Percentiles rank a stretch among this genome's conserved stretches.
Evolutionary conservation across 345 rosid species (phyloP).

Genomic region (Abelmoschus esculentus): DNA sequence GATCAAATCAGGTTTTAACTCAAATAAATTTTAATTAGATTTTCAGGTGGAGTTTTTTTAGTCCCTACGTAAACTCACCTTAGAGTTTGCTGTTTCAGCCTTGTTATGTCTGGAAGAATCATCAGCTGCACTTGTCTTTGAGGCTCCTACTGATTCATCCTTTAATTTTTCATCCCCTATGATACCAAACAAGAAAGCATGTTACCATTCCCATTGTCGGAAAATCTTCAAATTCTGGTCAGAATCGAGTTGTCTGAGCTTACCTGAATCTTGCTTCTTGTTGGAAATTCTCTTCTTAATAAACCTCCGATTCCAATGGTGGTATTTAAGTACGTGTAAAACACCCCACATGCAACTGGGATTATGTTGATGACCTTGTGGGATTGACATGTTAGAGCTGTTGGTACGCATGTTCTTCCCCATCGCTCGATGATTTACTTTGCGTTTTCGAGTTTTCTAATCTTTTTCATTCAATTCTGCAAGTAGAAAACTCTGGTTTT

Average conservation of each 20-base stretch:
- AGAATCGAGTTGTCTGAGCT: too few species aligned
- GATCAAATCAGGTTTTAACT: too few species aligned
- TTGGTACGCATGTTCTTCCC: not conserved
- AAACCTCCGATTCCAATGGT: conserved; percentile 65
- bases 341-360: conserved; percentile 72
- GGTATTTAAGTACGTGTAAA: conserved; percentile 51
- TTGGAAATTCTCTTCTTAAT: conserved; percentile 25
- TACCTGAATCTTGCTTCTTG: conserved; percentile 16
- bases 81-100: conserved; percentile 3
- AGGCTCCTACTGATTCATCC: too few species aligned
- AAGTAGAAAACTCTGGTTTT: not conserved
- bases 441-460: not conserved
- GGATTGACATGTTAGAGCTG: not conserved
- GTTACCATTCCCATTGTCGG: too few species aligned
- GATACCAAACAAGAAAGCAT: too few species aligned
- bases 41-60: too few species aligned
- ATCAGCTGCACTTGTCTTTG: not conserved
- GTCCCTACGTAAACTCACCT: conserved; percentile 10
- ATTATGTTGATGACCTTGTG: conserved; percentile 5
- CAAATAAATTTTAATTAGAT: too few species aligned
- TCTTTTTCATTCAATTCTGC: not conserved
- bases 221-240: too few species aligned
- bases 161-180: conserved; percentile 23
- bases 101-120: conserved; percentile 1
- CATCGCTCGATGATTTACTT: not conserved